Percentiles rank a stretch among this genome's conserved stretches.
These are phyloP conservation scores for Diplogelasinospora grovesii DNA, from an alignment of 495 filamentous ascomycete species.

Conservation along the genomic window DNA sequence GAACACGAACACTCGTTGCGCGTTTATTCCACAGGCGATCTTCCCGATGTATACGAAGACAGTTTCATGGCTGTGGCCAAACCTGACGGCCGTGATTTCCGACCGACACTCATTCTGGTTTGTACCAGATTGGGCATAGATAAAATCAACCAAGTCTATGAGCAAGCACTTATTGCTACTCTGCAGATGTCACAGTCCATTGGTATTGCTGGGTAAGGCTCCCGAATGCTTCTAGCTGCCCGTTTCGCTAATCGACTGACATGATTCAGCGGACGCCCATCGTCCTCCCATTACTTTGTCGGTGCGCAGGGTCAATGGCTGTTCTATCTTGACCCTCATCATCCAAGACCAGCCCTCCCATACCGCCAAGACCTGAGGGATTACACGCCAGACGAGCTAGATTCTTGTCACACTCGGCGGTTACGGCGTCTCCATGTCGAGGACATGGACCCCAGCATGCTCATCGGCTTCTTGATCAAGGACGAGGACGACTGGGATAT, in stretches of 20 bases:
- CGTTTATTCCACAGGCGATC: conserved; percentile 87
- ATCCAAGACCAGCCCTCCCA: conserved; percentile 62
- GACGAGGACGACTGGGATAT: conserved; percentile 76
- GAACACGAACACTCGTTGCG: conserved; percentile 52
- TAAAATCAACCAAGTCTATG: conserved; percentile 85
- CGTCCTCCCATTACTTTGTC: conserved; percentile 93
- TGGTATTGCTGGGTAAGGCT: conserved; percentile 84
- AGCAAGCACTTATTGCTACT: conserved; percentile 74
- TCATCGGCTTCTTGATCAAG: conserved; percentile 89
- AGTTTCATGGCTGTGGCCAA: conserved; percentile 70
- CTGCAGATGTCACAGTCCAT: conserved; percentile 84
- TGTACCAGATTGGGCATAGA: conserved; percentile 89
- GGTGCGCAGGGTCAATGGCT: conserved; percentile 84
- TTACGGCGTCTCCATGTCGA: conserved; percentile 73
- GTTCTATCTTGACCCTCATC: conserved; percentile 95
- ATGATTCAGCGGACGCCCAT: conserved; percentile 72
- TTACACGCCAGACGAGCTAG: conserved; percentile 66
- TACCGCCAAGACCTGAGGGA: conserved; percentile 41
- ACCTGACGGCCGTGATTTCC: conserved; percentile 54
- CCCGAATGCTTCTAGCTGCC: neutral
- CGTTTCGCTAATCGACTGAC: conserved; percentile 6
- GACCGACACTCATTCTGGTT: conserved; percentile 81
- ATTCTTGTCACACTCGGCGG: conserved; percentile 80
- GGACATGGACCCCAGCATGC: conserved; percentile 98
- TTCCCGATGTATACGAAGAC: conserved; percentile 87